Conservation (phyloP, 768 basidiomycete genomes). For the Candolleomyces aberdarensis region DNA sequence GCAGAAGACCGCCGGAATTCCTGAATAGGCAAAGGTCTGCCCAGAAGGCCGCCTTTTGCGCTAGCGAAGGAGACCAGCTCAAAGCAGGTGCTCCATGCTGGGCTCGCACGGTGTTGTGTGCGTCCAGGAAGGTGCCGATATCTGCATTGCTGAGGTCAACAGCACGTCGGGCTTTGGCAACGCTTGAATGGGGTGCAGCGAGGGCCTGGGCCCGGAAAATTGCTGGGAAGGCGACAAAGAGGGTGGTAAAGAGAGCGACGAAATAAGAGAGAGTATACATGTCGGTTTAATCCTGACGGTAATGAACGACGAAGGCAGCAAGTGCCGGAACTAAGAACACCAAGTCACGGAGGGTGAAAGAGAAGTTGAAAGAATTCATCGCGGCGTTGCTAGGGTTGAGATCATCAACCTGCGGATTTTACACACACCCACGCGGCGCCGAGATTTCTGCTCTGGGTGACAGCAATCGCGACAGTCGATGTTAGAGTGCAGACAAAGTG, state of each 20-base stretch:
- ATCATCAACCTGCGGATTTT: too few relatives aligned
- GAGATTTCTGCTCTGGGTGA: too few relatives aligned
- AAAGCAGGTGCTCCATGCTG: conserved; percentile 40
- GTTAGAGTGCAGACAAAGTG: too few relatives aligned
- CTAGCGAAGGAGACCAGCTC: conserved; percentile 47
- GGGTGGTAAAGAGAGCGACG: conserved; percentile 20
- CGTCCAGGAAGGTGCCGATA: conserved; percentile 25
- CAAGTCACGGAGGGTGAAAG: conserved; percentile 12
- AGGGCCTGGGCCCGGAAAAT: conserved; percentile 13
- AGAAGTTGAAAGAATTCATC: conserved; percentile 1
- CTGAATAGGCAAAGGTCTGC: conserved; percentile 46
- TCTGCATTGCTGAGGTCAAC: conserved; percentile 16
- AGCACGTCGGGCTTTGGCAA: conserved; percentile 19
- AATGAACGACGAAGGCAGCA: conserved; percentile 33
- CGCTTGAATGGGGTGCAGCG: conserved; percentile 15
- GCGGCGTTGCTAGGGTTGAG: neutral
- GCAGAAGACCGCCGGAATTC: conserved; percentile 44
- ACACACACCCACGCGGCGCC: too few relatives aligned
- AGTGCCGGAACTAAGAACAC: conserved; percentile 17
- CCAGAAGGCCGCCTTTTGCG: conserved; percentile 47
- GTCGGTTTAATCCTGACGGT: conserved; percentile 7
- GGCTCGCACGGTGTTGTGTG: conserved; percentile 48
- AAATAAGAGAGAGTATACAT: conserved; percentile 20
- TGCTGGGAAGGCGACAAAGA: conserved; percentile 19
- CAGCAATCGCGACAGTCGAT: too few relatives aligned